These are phyloP conservation scores for Funneliformis mosseae DNA, from an alignment of 192 early-diverging fungal species.

Conservation along the genomic window DNA sequence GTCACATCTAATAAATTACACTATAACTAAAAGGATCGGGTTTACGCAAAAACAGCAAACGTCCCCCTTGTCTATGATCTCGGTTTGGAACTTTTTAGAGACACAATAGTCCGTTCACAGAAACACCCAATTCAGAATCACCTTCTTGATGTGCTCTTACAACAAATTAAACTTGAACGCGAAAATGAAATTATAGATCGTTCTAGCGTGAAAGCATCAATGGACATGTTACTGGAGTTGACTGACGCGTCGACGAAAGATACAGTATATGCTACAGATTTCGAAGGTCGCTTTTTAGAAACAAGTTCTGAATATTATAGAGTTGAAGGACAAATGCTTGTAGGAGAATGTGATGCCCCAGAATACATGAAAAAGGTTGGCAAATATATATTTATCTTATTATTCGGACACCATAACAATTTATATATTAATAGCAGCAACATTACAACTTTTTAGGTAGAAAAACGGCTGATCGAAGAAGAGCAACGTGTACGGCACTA, in stretches of 20 bases:
- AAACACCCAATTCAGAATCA: slow-evolving; percentile 58
- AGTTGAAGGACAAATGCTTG: slow-evolving; percentile 57
- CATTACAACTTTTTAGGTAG: slow-evolving; percentile 44
- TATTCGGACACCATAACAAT: background rate
- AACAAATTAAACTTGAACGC: slow-evolving; percentile 80
- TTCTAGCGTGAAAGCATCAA: slow-evolving; percentile 67
- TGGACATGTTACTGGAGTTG: slow-evolving; percentile 75
- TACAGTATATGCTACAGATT: slow-evolving; percentile 75
- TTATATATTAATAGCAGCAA: background rate
- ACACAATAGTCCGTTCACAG: slow-evolving; percentile 66
- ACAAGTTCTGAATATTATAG: slow-evolving; percentile 73
- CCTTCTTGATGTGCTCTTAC: slow-evolving; percentile 67
- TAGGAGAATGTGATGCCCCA: slow-evolving; percentile 62
- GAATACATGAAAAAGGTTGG: slow-evolving; percentile 72
- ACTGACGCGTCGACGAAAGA: slow-evolving; percentile 52
- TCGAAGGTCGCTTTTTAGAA: slow-evolving; percentile 77
- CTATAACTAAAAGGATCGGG: slow-evolving; percentile 46
- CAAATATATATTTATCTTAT: background rate
- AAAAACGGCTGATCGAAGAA: slow-evolving; percentile 80
- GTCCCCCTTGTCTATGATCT: slow-evolving; percentile 74
- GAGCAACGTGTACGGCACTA: slow-evolving; percentile 70
- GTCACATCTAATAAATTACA: background rate
- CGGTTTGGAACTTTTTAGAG: slow-evolving; percentile 85
- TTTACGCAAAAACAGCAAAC: slow-evolving; percentile 62
- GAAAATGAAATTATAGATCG: slow-evolving; percentile 77